Base-by-base conservation (phyloP, 225 moss, liverwort and hornwort species). In the Anthoceros angustus region DNA sequence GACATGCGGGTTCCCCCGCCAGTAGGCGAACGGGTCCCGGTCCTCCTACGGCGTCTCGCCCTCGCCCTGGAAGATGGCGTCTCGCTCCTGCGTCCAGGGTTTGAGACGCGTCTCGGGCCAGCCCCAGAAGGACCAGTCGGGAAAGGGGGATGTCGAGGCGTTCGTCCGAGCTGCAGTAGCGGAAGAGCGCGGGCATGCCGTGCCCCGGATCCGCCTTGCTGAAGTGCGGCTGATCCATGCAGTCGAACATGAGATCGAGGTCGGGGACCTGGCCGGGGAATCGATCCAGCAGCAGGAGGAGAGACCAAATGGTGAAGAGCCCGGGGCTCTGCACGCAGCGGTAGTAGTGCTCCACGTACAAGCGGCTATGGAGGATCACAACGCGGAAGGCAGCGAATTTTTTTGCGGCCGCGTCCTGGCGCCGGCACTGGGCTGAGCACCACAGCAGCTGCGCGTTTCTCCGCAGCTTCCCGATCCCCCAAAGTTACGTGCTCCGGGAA, bases 121-220 rank as follows among this genome's bases (percentile, higher is more conserved):
- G 62, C 80, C 80, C 80, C 80, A 81, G 63, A 81, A 81, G 9
- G 80, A 77, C 77, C 77, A 81, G 61, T 81, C 80, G 12, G 80
- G 80, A 61, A 74, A 81, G n/a, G 5, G 80, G 77, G 18, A 81
- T 68, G 64, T 81, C 80, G 24, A 69, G 77, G 49, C 77, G 77
- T 10, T 71, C 39, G 25, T 69, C 70, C 20, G 63, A 74, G 74
- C 71, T 77, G 72, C 76, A 77, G 62, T 81, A 81, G 20, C 80
- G 74, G 45, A 81, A 81, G 9, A 81, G 72, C 42, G 67, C 62
- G 41, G 74, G 71, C 10, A 61, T 0, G 25, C 5, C n/a, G n/a
- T n/a, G n/a, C n/a, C n/a, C n/a, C n/a, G n/a, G n/a, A n/a, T n/a
- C 20, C 6, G 20, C 41, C 70, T 68, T 81, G n/a, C 62, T 6